Base-by-base conservation (phyloP, 1,284 basidiomycete genomes). In the Puccinia horiana region DNA sequence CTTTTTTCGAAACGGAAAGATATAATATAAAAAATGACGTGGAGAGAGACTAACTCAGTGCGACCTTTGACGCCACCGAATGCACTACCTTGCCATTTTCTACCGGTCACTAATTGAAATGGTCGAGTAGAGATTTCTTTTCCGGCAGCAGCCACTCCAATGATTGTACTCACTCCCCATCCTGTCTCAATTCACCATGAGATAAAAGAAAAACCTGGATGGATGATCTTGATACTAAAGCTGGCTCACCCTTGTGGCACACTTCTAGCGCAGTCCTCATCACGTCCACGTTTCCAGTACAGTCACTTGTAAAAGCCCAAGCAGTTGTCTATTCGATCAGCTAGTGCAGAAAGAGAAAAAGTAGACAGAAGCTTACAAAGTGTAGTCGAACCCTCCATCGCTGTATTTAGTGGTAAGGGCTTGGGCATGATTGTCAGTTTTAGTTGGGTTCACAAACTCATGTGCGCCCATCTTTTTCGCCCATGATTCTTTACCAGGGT, bases 1-100 rank as follows among this genome's bases (percentile, higher is more conserved):
- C 35, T 42, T 29, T 11, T 40, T 6, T 37, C 54, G 0, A 0
- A 54, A 37, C 0, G 47, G 35, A 26, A 35, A 54, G 1, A 29
- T 42, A 6, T 9, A 18, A 72, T 26, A 54, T 14, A 20, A 2
- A 12, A 54, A 54, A 29, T 26, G 23, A 74, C 37, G 49, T 20
- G 52, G 40, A 29, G n/a, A 20, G 37, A 26, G n/a, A 29, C 85
- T 78, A 85, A 83, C 88, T 98, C 96, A 54, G 95, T 95, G 82
- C 96, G 91, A 63, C 96, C 97, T 89, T 98, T 99, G 84, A 99
- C 96, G 83, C 97, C 97, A 84, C 97, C 97, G 85, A 99, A 99
- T 0, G 97, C 97, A 63, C 91, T 90, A 67, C 97, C 97, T 86
- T 95, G 92, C 96, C 97, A 98, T 81, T 92, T 93, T 83, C 97